Conservation (phyloP, 2,329 filamentous ascomycete species). For the Aspergillus fructus region DNA sequence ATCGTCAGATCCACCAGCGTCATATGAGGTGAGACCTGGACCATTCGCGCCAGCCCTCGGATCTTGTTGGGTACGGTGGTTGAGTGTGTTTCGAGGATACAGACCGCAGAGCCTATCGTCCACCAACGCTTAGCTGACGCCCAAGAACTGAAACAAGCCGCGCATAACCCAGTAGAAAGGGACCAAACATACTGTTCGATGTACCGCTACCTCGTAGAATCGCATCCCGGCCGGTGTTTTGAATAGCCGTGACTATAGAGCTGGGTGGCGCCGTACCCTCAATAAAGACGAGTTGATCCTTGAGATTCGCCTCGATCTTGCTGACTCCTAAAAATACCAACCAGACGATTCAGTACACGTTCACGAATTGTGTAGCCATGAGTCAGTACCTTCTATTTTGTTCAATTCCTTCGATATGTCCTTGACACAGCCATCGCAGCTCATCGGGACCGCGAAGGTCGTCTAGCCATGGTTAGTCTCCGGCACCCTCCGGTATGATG, state of each 20-base stretch:
- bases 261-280: constrained; percentile 89
- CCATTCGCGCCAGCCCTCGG: constrained; percentile 86
- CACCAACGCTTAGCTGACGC: not conserved
- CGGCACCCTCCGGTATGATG: not conserved
- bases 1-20: constrained; percentile 88
- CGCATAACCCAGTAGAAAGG: constrained; percentile 6
- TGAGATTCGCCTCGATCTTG: constrained; percentile 77
- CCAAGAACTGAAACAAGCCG: not conserved
- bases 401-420: constrained; percentile 77
- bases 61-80: constrained; percentile 64
- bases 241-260: constrained; percentile 82
- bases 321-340: constrained; percentile 61
- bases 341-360: not conserved
- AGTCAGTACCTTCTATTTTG: constrained; percentile 61
- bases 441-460: constrained; percentile 91
- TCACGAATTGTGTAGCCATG: constrained; percentile 1
- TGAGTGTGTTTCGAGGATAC: constrained; percentile 87
- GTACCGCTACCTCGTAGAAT: constrained; percentile 86
- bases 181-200: constrained; percentile 65
- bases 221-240: constrained; percentile 86
- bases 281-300: constrained; percentile 79
- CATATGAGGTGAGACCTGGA: constrained; percentile 75
- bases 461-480: constrained; percentile 56
- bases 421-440: constrained; percentile 85
- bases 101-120: constrained; percentile 60